phyloP scores from a whole-genome alignment of 495 filamentous ascomycete species.

The Niebla homalea region DNA sequence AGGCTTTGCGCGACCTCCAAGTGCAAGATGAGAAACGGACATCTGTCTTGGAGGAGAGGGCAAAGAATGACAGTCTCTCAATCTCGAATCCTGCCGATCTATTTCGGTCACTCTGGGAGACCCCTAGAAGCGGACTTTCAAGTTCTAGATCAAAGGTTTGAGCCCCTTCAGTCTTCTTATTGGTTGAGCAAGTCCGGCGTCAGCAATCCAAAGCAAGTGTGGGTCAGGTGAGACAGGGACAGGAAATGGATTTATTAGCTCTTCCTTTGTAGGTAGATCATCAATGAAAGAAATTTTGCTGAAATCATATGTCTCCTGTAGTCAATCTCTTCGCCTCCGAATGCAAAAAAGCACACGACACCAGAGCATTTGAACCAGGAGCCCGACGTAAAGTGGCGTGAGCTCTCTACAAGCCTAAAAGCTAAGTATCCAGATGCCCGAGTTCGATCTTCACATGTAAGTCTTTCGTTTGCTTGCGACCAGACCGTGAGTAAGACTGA shows the following conservation, averaged over 20 bases:
- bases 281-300: not conserved
- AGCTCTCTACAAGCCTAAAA: not conserved
- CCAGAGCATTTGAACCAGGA: not conserved
- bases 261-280: not conserved
- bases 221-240: conserved; percentile 21
- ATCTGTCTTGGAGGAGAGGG: conserved; percentile 14
- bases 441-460: conserved; percentile 23
- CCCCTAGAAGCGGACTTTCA: not conserved
- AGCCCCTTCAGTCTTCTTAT: conserved; percentile 16
- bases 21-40: too few relatives aligned
- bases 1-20: conserved; percentile 36
- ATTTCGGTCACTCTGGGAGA: too few relatives aligned
- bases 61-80: not conserved
- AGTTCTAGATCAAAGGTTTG: too few relatives aligned
- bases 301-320: not conserved
- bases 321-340: not conserved
- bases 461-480: conserved; percentile 1
- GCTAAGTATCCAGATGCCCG: not conserved
- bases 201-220: conserved; percentile 26
- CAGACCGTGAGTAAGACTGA: conserved; percentile 11
- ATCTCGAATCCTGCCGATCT: too few relatives aligned
- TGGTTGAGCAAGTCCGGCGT: conserved; percentile 27
- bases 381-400: not conserved
- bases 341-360: not conserved
- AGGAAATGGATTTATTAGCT: conserved; percentile 33